Evolutionary conservation across 176 grass and related monocot genomes (phyloP).

Genomic region (Oryza punctata): DNA sequence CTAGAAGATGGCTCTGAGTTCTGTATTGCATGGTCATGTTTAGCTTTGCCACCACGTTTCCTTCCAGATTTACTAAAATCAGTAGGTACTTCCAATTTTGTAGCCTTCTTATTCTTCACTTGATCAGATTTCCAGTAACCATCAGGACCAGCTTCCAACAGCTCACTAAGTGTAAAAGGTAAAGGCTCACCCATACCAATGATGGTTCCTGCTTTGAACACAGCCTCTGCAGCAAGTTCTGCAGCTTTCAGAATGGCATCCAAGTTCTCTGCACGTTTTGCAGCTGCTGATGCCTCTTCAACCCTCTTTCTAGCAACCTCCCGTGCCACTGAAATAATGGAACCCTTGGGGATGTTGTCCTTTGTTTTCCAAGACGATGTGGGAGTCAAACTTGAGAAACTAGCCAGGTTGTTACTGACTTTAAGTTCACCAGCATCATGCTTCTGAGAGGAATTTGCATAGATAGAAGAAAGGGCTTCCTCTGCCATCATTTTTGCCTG

Average conservation of each 20-base stretch:
- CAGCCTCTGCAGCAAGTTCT: conserved; percentile 83
- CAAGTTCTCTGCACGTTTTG: conserved; percentile 94
- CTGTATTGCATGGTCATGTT: conserved; percentile 36
- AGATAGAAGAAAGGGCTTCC: conserved; percentile 54
- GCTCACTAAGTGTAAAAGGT: conserved; percentile 76
- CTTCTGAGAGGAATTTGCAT: conserved; percentile 33
- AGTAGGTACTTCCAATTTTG: conserved; percentile 30
- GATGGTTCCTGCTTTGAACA: conserved; percentile 78
- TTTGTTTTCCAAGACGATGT: conserved; percentile 57
- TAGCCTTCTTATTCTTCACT: conserved; percentile 46
- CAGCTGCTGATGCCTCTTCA: conserved; percentile 84
- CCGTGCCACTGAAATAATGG: conserved; percentile 80
- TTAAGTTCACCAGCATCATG: conserved; percentile 36
- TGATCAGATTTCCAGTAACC: conserved; percentile 74
- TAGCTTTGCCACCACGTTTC: conserved; percentile 44
- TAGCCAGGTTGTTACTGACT: conserved; percentile 22
- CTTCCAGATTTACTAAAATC: conserved; percentile 38
- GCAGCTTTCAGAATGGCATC: conserved; percentile 93
- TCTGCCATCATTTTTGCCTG: conserved; percentile 96
- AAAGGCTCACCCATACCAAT: conserved; percentile 93
- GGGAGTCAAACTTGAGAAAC: conserved; percentile 35
- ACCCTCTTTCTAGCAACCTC: conserved; percentile 87
- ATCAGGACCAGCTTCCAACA: conserved; percentile 80
- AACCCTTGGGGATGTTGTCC: conserved; percentile 42
- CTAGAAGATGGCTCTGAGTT: conserved; percentile 39